A percentile compares a stretch with the other conserved stretches of the same genome.
Conservation (phyloP, 116 monocot species). For the Trichopus zeylanicus region DNA sequence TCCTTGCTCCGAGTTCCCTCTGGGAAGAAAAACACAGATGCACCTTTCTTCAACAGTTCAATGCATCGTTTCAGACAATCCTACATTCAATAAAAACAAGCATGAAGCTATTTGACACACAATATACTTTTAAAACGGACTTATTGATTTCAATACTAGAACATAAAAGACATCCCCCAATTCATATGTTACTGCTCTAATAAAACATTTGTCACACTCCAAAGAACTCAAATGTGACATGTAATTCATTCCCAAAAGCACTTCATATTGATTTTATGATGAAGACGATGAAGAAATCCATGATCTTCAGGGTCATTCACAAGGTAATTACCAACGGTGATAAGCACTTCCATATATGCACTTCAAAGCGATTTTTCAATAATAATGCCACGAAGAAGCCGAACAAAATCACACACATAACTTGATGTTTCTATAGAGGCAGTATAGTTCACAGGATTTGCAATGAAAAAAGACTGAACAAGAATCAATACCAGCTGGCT, state of each 20-base stretch:
- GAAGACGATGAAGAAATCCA: no score
- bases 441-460: no score
- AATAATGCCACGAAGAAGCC: no score
- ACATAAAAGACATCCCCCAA: not conserved
- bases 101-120: not conserved
- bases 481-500: conserved; percentile 62
- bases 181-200: not conserved
- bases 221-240: not conserved
- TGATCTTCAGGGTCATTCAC: no score
- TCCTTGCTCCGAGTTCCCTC: conserved; percentile 91
- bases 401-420: no score
- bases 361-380: no score
- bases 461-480: not conserved
- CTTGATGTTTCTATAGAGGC: no score
- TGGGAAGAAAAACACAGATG: conserved; percentile 95
- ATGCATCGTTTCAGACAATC: conserved; percentile 90
- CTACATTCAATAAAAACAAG: conserved; percentile 21
- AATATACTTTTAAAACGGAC: not conserved
- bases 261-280: no score
- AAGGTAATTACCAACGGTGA: no score
- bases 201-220: not conserved
- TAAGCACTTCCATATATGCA: no score
- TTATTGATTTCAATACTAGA: not conserved
- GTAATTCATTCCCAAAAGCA: no score
- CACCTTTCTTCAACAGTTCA: conserved; percentile 70